Evolutionary conservation across 2,329 filamentous ascomycete genomes (phyloP).

Genomic region (Didymella exigua): DNA sequence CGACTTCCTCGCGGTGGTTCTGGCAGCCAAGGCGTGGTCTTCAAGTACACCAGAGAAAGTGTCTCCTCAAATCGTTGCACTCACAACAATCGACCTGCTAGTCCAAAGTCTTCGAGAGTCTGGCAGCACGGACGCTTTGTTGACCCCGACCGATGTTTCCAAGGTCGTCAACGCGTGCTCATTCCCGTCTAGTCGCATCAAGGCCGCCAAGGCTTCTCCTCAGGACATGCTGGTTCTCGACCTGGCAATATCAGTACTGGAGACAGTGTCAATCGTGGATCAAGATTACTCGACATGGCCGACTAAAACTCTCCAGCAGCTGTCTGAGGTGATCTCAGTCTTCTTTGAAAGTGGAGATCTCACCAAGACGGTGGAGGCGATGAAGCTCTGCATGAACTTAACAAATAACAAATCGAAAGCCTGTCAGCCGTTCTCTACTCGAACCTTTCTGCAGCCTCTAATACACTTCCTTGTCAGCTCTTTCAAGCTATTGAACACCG

Average conservation of each 20-base stretch:
- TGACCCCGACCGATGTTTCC: slow-evolving; percentile 43
- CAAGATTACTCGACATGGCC: slow-evolving; percentile 47
- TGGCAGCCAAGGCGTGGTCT: slow-evolving; percentile 66
- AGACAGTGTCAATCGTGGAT: slow-evolving; percentile 55
- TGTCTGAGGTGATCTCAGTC: slow-evolving; percentile 54
- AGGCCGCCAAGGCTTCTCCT: slow-evolving; percentile 17
- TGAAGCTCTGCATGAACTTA: slow-evolving; percentile 80
- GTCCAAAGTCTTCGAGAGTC: slow-evolving; percentile 58
- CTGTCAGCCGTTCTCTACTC: slow-evolving; percentile 69
- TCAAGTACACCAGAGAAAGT: slow-evolving; percentile 57
- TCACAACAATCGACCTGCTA: slow-evolving; percentile 67
- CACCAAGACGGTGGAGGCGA: slow-evolving; percentile 52
- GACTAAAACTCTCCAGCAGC: slow-evolving; percentile 56
- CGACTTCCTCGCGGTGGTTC: slow-evolving; percentile 60
- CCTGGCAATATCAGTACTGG: slow-evolving; percentile 58
- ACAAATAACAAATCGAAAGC: slow-evolving; percentile 79
- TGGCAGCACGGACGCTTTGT: slow-evolving; percentile 57
- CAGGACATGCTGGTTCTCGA: slow-evolving; percentile 42
- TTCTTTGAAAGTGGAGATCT: slow-evolving; percentile 29
- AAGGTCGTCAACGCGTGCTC: slow-evolving; percentile 54
- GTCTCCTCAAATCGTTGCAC: slow-evolving; percentile 66
- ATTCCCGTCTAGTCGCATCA: slow-evolving; percentile 21
- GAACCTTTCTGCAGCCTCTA: slow-evolving; percentile 56
- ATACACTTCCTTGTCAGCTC: slow-evolving; percentile 34
- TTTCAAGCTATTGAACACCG: slow-evolving; percentile 31